phyloP scores from a whole-genome alignment of 352 stramenopile genomes.

The Pythium aquatile region DNA sequence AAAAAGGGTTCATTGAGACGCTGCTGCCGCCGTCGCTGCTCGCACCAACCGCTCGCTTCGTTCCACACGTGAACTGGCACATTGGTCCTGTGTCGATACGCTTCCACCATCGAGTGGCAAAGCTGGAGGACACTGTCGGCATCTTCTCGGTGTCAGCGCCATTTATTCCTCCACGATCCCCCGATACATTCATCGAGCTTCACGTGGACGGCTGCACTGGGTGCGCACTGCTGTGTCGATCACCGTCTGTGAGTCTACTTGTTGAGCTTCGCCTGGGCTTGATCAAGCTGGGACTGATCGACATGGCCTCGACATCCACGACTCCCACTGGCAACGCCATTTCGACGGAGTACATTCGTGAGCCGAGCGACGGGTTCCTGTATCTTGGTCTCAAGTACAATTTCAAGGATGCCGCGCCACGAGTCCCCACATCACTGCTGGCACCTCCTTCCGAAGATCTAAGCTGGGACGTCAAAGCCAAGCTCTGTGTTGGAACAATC shows the following conservation, averaged over 20 bases:
- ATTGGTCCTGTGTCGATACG: conserved; percentile 43
- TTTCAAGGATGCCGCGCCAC: conserved; percentile 19
- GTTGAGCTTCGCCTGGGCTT: conserved; percentile 58
- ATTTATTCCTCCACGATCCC: conserved; percentile 11
- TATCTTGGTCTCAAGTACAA: conserved; percentile 74
- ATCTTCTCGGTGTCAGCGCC: neutral
- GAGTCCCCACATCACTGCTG: conserved; percentile 1
- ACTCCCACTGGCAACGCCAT: conserved; percentile 41
- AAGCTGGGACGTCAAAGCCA: conserved; percentile 54
- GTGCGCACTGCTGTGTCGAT: conserved; percentile 37
- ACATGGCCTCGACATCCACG: neutral
- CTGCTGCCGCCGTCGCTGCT: conserved; percentile 37
- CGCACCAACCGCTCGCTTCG: conserved; percentile 5
- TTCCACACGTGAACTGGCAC: conserved; percentile 63
- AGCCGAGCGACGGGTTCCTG: conserved; percentile 62
- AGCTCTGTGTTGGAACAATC: conserved; percentile 54
- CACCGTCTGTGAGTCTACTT: conserved; percentile 38
- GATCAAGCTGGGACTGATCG: conserved; percentile 39
- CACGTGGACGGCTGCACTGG: conserved; percentile 47
- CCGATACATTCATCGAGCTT: conserved; percentile 39
- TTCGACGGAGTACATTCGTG: conserved; percentile 62
- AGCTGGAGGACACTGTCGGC: neutral
- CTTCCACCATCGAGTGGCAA: conserved; percentile 32
- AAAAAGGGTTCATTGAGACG: conserved; percentile 33
- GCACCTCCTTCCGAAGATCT: conserved; percentile 19